Conservation (phyloP, 805 yeast genomes). For the Phaffomyces opuntiae region DNA sequence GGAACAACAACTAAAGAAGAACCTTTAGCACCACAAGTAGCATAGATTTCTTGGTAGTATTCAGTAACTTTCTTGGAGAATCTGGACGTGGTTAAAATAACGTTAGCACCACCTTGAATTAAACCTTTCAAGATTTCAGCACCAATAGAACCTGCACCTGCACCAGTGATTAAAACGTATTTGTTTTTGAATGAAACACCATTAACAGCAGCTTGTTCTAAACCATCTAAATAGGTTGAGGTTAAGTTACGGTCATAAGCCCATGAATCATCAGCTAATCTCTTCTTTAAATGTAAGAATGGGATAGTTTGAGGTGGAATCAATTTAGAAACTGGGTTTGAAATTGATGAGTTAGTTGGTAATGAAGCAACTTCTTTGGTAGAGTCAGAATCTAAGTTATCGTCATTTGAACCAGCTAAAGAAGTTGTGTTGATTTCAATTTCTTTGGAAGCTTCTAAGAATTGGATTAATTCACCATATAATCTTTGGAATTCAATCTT, state of each 20-base stretch:
- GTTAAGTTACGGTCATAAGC: slow-evolving; percentile 75
- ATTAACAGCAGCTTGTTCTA: slow-evolving; percentile 89
- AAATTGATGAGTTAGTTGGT: slow-evolving; percentile 61
- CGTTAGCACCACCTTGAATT: slow-evolving; percentile 96
- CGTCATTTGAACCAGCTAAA: slow-evolving; percentile 42
- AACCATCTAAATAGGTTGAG: slow-evolving; percentile 74
- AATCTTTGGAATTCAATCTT: slow-evolving; percentile 65
- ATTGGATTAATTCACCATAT: slow-evolving; percentile 63
- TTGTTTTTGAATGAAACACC: slow-evolving; percentile 88
- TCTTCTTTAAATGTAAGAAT: slow-evolving; percentile 86
- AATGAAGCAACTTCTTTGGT: slow-evolving; percentile 84
- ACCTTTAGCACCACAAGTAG: slow-evolving; percentile 88
- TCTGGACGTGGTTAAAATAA: slow-evolving; percentile 91
- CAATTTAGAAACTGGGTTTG: slow-evolving; percentile 65
- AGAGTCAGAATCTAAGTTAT: slow-evolving; percentile 42
- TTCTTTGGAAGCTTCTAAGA: slow-evolving; percentile 62
- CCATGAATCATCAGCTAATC: slow-evolving; percentile 70
- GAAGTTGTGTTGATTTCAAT: slow-evolving; percentile 62
- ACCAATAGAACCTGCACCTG: slow-evolving; percentile 98
- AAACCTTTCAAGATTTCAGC: slow-evolving; percentile 94
- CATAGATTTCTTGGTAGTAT: slow-evolving; percentile 88
- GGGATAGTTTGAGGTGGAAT: slow-evolving; percentile 85
- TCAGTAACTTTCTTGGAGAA: slow-evolving; percentile 93
- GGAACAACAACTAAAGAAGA: slow-evolving; percentile 94
- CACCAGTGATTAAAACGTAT: slow-evolving; percentile 91